Evolutionary conservation across 148 eudicot genomes (phyloP), one percentile per base, ranked within the genome.

Genomic region (Vaccinium myrtillus): DNA sequence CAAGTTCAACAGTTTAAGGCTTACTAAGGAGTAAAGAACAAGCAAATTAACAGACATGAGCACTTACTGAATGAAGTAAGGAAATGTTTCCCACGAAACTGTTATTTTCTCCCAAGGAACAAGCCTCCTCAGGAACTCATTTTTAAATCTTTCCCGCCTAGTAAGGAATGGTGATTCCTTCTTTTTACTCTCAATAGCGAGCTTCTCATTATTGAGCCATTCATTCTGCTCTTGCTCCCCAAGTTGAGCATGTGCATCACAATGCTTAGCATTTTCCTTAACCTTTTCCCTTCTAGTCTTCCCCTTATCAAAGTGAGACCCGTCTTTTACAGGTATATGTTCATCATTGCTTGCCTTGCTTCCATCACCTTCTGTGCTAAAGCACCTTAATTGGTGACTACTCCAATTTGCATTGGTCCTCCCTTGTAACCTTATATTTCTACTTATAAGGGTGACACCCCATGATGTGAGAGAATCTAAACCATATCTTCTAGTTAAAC

Each of bases 21-120:
- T 27, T 67, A 61, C 70, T 69, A 69, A 27, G 77, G 14, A 78
- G 78, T 39, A 83, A 73, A 51, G 19, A 82, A 32, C 80, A 80
- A 36, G 43, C 54, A 73, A 19, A 55, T 56, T 39, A 80, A 79
- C 14, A 65, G 84, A 70, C 13, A 49, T 59, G 19, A 32, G 77
- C 80, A 87, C 90, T 89, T 90, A 97, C 99, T 95, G 92, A 80
- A 95, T 82, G 86, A 88, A 90, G 81, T 97, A 97, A 56, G 99
- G 99, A 86, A 97, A 97, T n/a, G 95, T 90, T 56, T 95, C 98
- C 99, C 98, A 97, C 12, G 99, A 93, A 76, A 97, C 94, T 6
- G 92, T 90, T 84, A 95, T 90, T 81, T 95, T 97, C 86, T 97
- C 99, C 98, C 98, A 95, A 21, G 98, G 99, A 83, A 94, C 90